Base-by-base conservation (phyloP, 352 stramenopile species). In the Phytophthora cactorum region DNA sequence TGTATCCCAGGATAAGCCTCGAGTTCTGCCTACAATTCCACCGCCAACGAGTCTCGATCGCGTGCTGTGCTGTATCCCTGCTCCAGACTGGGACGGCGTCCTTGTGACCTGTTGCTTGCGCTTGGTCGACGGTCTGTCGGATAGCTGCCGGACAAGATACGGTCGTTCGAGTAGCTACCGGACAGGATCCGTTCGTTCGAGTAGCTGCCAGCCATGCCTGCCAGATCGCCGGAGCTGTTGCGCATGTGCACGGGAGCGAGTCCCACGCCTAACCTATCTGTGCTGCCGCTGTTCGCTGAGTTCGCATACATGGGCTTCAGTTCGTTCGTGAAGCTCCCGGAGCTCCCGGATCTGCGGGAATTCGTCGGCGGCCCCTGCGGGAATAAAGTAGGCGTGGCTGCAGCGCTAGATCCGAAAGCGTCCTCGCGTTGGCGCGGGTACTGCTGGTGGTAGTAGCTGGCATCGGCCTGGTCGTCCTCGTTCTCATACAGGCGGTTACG, bases 401-500 rank as follows among this genome's bases (percentile, higher is more conserved):
- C 28, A 15, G 9, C 56, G 4, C 47, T 57, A 2, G 54, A 64
- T n/a, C 51, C 65, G 38, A 71, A 31, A 27, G 57, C 43, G 29
- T 70, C 57, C 12, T 65, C 50, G 34, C 57, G 60, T 46, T 50
- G 31, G 5, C 62, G 52, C 8, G 62, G 56, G 36, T 71, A 63
- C 27, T 63, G 65, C 63, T 77, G 75, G 54, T 81, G 70, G 44
- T 85, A 85, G 46, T 78, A 88, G 15, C 43, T 78, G 5, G 52
- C 67, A 54, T 88, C 74, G 7, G 71, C 72, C 14, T 80, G 68
- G 10, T 75, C 60, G 28, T 80, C 70, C 34, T 88, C 79, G 52
- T 84, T 84, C 54, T 85, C 79, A 45, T 81, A 69, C 29, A 88
- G 58, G 3, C 77, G 79, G 49, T 75, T 78, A 3, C 77, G 71